These are phyloP conservation scores for Sugiyamaella boreocaroliniensis DNA, from an alignment of 805 yeast species.

Conservation along the genomic window DNA sequence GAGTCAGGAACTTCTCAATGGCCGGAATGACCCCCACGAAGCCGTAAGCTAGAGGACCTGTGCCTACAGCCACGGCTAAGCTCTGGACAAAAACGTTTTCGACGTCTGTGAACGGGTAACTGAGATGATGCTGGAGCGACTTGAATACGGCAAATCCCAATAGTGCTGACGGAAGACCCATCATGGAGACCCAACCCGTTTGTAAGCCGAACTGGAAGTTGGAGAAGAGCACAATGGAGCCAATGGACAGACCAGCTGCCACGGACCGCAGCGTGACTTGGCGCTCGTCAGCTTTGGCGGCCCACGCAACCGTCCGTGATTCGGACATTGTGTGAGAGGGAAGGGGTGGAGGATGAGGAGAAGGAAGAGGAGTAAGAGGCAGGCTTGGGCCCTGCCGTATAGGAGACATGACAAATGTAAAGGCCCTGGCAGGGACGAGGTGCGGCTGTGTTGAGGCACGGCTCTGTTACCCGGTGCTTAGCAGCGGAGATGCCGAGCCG, in stretches of 20 bases:
- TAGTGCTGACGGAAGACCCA: conserved; percentile 91
- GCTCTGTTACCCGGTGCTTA: no score
- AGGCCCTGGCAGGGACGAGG: no score
- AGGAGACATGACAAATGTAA: no score
- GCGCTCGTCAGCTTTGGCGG: conserved; percentile 9
- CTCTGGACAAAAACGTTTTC: conserved; percentile 91
- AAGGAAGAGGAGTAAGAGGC: no score
- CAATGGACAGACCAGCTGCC: conserved; percentile 72
- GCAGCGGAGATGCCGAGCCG: no score
- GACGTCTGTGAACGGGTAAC: conserved; percentile 65
- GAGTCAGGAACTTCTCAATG: conserved; percentile 75
- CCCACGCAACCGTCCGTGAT: conserved; percentile 4
- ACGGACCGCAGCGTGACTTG: conserved; percentile 64
- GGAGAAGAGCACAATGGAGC: conserved; percentile 77
- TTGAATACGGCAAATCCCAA: conserved; percentile 81
- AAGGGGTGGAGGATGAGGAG: no score
- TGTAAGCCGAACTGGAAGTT: conserved; percentile 95
- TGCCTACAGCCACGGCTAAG: conserved; percentile 93
- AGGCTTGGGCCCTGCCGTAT: no score
- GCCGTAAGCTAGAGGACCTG: conserved; percentile 94
- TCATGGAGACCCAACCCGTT: conserved; percentile 99
- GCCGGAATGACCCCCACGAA: conserved; percentile 95
- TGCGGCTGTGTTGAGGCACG: no score
- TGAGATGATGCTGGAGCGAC: conserved; percentile 34
- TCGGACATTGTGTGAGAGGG: not conserved